phyloP scores from a whole-genome alignment of 202 grass and related monocot species.

The Dendrocalamus latiflorus region DNA sequence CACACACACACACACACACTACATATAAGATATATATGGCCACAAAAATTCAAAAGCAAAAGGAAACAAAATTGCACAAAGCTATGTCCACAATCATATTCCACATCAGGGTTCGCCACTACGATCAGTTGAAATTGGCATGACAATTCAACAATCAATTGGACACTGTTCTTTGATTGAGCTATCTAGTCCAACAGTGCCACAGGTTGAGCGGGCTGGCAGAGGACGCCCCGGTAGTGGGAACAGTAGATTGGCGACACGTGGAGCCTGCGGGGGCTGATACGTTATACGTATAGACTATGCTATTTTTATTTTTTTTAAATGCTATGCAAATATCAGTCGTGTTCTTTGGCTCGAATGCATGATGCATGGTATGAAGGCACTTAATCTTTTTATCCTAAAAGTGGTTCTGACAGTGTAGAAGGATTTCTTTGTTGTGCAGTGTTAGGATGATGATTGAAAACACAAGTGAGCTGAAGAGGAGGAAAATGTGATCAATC shows the following conservation, averaged over 20 bases:
- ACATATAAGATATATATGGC: slow-evolving; percentile 23
- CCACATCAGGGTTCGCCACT: background rate
- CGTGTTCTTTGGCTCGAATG: background rate
- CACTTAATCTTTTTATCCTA: background rate
- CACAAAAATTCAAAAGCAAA: background rate
- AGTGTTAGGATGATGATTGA: background rate
- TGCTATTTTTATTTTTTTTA: background rate
- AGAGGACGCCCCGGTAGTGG: no score
- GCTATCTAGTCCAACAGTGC: background rate
- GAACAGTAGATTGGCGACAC: no score
- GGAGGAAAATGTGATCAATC: background rate
- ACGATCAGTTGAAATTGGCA: background rate
- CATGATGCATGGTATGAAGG: background rate
- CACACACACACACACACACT: background rate
- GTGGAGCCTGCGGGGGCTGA: no score
- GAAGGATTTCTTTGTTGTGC: background rate
- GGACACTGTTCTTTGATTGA: background rate
- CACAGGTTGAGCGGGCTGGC: no score
- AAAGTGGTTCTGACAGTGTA: background rate
- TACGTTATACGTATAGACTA: background rate
- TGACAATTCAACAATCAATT: slow-evolving; percentile 13
- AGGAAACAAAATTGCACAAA: slow-evolving; percentile 7
- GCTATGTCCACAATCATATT: background rate
- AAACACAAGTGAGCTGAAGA: background rate
- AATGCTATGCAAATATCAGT: background rate